Evolutionary conservation across 2,329 filamentous ascomycete genomes (phyloP).

Genomic region (Aspergillus brunneoviolaceus): DNA sequence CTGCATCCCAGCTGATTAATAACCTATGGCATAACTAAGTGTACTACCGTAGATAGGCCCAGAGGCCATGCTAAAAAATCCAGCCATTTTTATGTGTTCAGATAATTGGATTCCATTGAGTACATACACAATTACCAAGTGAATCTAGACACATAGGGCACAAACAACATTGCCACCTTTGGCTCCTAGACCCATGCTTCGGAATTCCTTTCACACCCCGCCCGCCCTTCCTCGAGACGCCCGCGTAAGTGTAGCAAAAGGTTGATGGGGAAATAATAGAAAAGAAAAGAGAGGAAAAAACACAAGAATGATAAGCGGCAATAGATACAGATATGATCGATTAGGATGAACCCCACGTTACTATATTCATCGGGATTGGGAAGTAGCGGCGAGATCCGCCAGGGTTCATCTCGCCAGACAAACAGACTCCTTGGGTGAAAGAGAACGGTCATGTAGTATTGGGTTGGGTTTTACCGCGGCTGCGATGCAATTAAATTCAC

Average conservation of each 20-base stretch:
- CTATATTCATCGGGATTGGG: constrained; percentile 11
- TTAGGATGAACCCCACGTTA: not conserved
- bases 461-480: constrained; percentile 18
- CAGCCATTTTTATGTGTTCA: too few relatives aligned
- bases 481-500: constrained; percentile 14
- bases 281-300: not conserved
- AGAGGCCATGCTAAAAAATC: too few relatives aligned
- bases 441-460: constrained; percentile 32
- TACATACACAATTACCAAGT: not conserved
- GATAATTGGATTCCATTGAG: not conserved
- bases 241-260: constrained; percentile 14
- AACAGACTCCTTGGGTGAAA: constrained; percentile 20
- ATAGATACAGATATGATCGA: constrained; percentile 7
- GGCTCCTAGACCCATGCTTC: constrained; percentile 31
- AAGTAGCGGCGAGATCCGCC: constrained; percentile 3
- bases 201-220: constrained; percentile 17
- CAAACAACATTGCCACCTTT: constrained; percentile 21
- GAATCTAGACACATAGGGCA: constrained; percentile 14
- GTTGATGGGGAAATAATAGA: constrained; percentile 6
- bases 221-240: constrained; percentile 27
- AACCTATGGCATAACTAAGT: too few relatives aligned
- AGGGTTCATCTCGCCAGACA: constrained; percentile 21
- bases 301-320: constrained; percentile 10
- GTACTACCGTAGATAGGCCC: too few relatives aligned
- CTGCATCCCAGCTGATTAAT: too few relatives aligned